Conservation (phyloP, 1,284 basidiomycete genomes). For the Trametes sp. region DNA sequence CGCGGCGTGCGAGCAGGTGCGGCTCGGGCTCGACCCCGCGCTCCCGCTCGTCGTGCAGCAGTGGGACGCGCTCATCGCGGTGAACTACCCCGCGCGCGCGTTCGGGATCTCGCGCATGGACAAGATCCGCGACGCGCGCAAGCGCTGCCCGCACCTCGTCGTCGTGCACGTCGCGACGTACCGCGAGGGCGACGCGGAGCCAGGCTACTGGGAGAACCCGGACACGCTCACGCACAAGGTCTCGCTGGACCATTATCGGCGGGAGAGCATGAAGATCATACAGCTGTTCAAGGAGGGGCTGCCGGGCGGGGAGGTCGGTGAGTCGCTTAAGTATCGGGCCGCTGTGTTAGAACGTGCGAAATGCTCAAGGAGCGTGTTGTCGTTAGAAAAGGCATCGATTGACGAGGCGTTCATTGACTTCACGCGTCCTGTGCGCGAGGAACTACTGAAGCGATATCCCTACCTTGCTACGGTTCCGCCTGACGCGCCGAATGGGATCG, state of each 20-base stretch:
- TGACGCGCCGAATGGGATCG: conserved; percentile 74
- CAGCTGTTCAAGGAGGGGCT: conserved; percentile 83
- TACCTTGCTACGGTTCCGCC: conserved; percentile 75
- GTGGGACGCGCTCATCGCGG: conserved; percentile 92
- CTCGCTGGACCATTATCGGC: conserved; percentile 92
- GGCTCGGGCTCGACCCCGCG: conserved; percentile 76
- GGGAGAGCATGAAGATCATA: conserved; percentile 92
- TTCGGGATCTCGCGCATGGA: conserved; percentile 90
- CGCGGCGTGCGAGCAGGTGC: conserved; percentile 89
- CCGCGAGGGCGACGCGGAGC: conserved; percentile 87
- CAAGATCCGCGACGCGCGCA: conserved; percentile 81
- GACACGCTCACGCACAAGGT: conserved; percentile 95
- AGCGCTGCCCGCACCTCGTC: conserved; percentile 85
- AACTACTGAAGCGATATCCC: conserved; percentile 78
- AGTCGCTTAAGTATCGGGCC: conserved; percentile 27
- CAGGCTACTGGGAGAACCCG: conserved; percentile 89
- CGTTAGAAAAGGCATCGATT: conserved; percentile 85
- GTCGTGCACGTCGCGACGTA: conserved; percentile 96
- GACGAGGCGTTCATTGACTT: conserved; percentile 93
- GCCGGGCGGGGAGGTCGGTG: conserved; percentile 75
- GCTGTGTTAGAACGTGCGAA: conserved; percentile 1
- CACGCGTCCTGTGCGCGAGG: conserved; percentile 77
- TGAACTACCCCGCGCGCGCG: conserved; percentile 94
- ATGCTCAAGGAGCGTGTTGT: neutral
- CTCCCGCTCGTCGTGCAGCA: conserved; percentile 92